These are phyloP conservation scores for Verticillium longisporum DNA, from an alignment of 2,329 filamentous ascomycete genomes.

Conservation along the genomic window DNA sequence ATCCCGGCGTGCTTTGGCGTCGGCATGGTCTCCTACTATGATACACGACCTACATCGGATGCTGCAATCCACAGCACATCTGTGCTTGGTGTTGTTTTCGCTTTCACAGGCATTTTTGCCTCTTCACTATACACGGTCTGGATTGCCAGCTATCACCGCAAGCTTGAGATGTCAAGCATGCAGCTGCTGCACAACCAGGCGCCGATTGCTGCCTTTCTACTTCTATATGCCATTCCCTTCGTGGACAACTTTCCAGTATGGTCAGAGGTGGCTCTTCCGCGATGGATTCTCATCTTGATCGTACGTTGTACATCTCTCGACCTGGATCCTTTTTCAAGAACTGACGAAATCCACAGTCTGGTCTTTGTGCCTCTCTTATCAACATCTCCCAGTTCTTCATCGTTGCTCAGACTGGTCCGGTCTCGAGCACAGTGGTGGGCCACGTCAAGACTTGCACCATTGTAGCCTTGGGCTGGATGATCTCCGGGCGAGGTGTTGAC, in stretches of 20 bases:
- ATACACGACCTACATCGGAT: conserved; percentile 46
- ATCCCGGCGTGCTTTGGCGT: conserved; percentile 58
- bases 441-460: conserved; percentile 61
- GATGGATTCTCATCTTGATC: conserved; percentile 53
- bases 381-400: conserved; percentile 61
- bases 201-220: conserved; percentile 52
- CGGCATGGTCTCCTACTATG: conserved; percentile 61
- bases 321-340: neutral
- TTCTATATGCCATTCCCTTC: conserved; percentile 61
- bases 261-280: conserved; percentile 39
- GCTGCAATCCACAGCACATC: conserved; percentile 48
- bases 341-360: conserved; percentile 39
- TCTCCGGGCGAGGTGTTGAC: conserved; percentile 46
- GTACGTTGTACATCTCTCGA: conserved; percentile 28
- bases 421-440: conserved; percentile 59
- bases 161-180: conserved; percentile 60
- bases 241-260: conserved; percentile 56
- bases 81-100: conserved; percentile 55
- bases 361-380: conserved; percentile 56
- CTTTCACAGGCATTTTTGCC: conserved; percentile 56
- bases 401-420: conserved; percentile 53
- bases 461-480: conserved; percentile 55
- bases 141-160: conserved; percentile 60
- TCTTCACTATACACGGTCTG: conserved; percentile 64
- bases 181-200: conserved; percentile 65